Percentiles rank a stretch among this genome's conserved stretches.
Evolutionary conservation across 2,329 filamentous ascomycete species (phyloP).

Genomic region (Microsporum canis): DNA sequence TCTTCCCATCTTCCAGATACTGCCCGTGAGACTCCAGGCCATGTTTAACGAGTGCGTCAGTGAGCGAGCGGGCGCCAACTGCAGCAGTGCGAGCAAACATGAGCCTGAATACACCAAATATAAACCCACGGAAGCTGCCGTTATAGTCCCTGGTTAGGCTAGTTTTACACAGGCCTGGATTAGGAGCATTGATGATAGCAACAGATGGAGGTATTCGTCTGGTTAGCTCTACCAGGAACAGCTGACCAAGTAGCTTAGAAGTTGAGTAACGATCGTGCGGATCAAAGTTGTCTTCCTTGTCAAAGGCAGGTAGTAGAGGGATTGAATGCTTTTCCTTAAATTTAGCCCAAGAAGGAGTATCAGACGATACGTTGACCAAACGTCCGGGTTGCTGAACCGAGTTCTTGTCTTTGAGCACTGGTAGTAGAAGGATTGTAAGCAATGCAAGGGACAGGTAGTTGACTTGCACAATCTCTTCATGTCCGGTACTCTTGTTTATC

Average conservation of each 20-base stretch:
- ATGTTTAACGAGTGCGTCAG: not conserved
- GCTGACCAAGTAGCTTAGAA: slow-evolving; percentile 27
- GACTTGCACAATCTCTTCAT: slow-evolving; percentile 23
- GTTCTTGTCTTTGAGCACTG: slow-evolving; percentile 1
- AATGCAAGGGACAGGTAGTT: not conserved
- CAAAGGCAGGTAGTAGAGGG: slow-evolving; percentile 20
- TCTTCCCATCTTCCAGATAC: not conserved
- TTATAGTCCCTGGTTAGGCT: not conserved
- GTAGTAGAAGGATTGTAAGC: not conserved
- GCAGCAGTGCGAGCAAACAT: not conserved
- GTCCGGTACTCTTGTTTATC: slow-evolving; percentile 22
- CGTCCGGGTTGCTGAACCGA: slow-evolving; percentile 10
- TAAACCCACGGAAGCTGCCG: not conserved
- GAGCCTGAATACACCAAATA: not conserved
- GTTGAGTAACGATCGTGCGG: slow-evolving; percentile 17
- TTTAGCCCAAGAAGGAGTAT: not conserved
- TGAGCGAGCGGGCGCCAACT: not conserved
- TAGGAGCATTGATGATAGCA: not conserved
- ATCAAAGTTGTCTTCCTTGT: slow-evolving; percentile 21
- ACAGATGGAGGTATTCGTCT: slow-evolving; percentile 15
- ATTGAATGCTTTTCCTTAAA: slow-evolving; percentile 3
- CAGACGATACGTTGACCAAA: not conserved
- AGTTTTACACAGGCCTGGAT: not conserved
- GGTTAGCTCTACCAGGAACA: slow-evolving; percentile 29
- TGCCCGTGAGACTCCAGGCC: not conserved